Percentiles rank a stretch among this genome's conserved stretches.
Evolutionary conservation across 1,284 basidiomycete genomes (phyloP).

Genomic region (Inonotus obliquus): DNA sequence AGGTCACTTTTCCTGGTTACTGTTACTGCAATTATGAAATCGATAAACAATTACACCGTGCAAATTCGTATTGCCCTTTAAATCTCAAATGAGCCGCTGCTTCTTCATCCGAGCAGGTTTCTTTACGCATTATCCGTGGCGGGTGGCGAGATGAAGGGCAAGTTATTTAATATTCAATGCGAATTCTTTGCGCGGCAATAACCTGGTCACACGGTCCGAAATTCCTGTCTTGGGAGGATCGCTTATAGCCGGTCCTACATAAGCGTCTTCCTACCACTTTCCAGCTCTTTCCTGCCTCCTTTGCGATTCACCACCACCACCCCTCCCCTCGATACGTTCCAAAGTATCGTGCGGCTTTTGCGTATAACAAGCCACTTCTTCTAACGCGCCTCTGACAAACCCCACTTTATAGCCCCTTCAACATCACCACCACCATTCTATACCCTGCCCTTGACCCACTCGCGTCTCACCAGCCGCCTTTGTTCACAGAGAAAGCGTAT

Average conservation of each 20-base stretch:
- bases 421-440: not conserved
- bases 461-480: not conserved
- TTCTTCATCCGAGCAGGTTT: not conserved
- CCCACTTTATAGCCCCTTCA: not conserved
- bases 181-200: not conserved
- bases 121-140: not conserved
- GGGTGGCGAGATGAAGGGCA: not conserved
- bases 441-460: slow-evolving; percentile 13
- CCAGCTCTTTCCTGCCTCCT: slow-evolving; percentile 1
- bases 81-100: too few relatives aligned
- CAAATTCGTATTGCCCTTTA: not conserved
- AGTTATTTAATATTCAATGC: not conserved
- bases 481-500: not conserved
- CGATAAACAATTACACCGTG: too few relatives aligned
- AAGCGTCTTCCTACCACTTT: slow-evolving; percentile 2
- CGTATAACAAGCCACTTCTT: not conserved
- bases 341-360: not conserved
- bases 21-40: too few relatives aligned
- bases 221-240: slow-evolving; percentile 5
- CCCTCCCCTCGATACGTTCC: not conserved
- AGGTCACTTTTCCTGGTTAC: not conserved
- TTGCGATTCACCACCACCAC: not conserved
- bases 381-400: not conserved
- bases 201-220: not conserved
- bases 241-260: slow-evolving; percentile 12